Evolutionary conservation across 495 filamentous ascomycete species (phyloP).

Genomic region (Penicillium lividum): DNA sequence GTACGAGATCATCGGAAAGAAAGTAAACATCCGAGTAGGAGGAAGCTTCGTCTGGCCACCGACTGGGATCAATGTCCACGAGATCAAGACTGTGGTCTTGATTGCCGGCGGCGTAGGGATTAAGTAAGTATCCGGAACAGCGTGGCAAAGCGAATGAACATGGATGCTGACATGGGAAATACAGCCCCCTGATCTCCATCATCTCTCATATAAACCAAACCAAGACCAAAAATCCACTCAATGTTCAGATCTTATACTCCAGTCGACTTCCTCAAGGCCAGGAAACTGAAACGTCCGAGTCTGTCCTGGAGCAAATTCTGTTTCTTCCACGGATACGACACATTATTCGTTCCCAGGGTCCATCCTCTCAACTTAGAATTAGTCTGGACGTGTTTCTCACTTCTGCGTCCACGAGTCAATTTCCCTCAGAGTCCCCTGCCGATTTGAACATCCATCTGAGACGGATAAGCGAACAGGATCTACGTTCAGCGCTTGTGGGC

Average conservation of each 20-base stretch:
- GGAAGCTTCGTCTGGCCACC: constrained; percentile 81
- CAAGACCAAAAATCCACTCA: constrained; percentile 20
- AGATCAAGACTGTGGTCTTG: constrained; percentile 62
- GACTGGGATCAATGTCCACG: constrained; percentile 33
- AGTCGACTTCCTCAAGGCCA: constrained; percentile 34
- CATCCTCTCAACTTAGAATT: constrained; percentile 32
- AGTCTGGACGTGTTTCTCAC: constrained; percentile 45
- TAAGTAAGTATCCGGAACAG: constrained; percentile 49
- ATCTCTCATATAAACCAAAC: constrained; percentile 47
- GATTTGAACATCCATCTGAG: constrained; percentile 44
- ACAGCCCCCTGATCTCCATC: constrained; percentile 61
- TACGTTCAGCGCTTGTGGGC: constrained; percentile 47
- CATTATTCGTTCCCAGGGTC: constrained; percentile 36
- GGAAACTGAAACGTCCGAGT: constrained; percentile 35
- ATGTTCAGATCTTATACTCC: constrained; percentile 48
- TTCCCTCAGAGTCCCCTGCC: constrained; percentile 11
- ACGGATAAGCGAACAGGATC: constrained; percentile 54
- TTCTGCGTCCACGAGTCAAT: constrained; percentile 16
- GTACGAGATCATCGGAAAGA: constrained; percentile 54
- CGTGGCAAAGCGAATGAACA: background rate
- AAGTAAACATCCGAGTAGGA: constrained; percentile 69
- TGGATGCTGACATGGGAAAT: constrained; percentile 6
- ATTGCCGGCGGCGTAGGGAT: constrained; percentile 85
- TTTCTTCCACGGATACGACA: constrained; percentile 56
- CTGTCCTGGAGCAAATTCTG: constrained; percentile 58